A percentile compares a stretch with the other conserved stretches of the same genome.
phyloP scores from a whole-genome alignment of 1,284 basidiomycete genomes.

The Porphyrellus sp. region DNA sequence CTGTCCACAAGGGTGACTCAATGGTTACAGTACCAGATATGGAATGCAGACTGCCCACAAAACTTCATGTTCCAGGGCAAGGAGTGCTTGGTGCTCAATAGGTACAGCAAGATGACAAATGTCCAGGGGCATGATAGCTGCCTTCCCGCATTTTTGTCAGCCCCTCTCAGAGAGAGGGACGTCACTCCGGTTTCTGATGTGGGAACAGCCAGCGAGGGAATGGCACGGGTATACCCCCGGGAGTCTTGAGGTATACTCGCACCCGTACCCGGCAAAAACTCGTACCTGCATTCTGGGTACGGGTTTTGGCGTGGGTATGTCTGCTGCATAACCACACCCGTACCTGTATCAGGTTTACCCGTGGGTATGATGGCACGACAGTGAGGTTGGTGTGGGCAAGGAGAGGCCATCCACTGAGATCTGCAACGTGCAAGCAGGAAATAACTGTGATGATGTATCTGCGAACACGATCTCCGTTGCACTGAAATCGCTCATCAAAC shows the following conservation, averaged over 20 bases:
- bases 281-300: not conserved
- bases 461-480: too few species aligned
- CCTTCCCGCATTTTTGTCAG: not conserved
- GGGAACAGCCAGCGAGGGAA: too few species aligned
- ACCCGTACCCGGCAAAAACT: not conserved
- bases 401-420: too few species aligned
- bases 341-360: not conserved
- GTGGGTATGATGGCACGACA: not conserved
- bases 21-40: slow-evolving; percentile 5
- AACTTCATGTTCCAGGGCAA: slow-evolving; percentile 6
- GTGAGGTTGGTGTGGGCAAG: too few species aligned
- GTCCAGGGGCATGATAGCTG: not conserved
- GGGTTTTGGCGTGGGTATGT: not conserved
- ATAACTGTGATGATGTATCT: too few species aligned
- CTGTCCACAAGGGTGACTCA: not conserved
- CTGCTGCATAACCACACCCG: not conserved
- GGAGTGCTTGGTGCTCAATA: not conserved
- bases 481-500: too few species aligned
- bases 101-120: slow-evolving; percentile 9
- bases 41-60: not conserved
- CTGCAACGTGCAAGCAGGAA: too few species aligned
- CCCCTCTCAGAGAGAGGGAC: not conserved
- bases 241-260: not conserved
- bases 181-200: too few species aligned
- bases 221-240: not conserved